Evolutionary conservation across 331 rosid species (phyloP).

Genomic region (Pyracantha coccinea): DNA sequence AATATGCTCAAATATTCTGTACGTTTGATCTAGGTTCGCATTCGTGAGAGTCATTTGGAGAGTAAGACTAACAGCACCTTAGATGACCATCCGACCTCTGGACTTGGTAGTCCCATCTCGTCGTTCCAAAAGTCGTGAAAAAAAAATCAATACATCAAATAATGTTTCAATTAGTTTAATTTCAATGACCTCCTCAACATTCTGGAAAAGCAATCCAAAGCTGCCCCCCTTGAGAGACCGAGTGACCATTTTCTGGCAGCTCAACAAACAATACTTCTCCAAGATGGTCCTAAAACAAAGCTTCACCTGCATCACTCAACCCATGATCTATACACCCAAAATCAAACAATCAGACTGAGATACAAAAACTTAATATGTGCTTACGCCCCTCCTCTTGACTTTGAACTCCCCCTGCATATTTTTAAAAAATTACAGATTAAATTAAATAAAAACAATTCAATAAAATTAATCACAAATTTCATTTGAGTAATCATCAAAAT

Average conservation of each 20-base stretch:
- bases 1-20: conserved; percentile 4
- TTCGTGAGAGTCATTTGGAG: conserved; percentile 32
- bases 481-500: no score
- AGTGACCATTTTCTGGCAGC: conserved; percentile 59
- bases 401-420: no score
- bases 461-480: no score
- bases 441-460: no score
- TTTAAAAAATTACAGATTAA: no score
- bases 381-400: no score
- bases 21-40: conserved; percentile 7
- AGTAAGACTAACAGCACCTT: conserved; percentile 18
- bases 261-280: conserved; percentile 96
- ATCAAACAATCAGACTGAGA: no score
- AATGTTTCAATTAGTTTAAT: no score
- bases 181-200: conserved; percentile 20
- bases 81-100: conserved; percentile 20
- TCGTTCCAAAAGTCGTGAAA: no score
- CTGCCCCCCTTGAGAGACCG: conserved; percentile 49
- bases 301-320: neutral
- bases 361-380: no score
- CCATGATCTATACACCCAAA: neutral
- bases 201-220: no score
- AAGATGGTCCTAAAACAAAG: conserved; percentile 66
- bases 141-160: no score
- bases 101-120: conserved; percentile 26